These are phyloP conservation scores for Cercospora zeina DNA, from an alignment of 2,329 filamentous ascomycete species.

Conservation along the genomic window DNA sequence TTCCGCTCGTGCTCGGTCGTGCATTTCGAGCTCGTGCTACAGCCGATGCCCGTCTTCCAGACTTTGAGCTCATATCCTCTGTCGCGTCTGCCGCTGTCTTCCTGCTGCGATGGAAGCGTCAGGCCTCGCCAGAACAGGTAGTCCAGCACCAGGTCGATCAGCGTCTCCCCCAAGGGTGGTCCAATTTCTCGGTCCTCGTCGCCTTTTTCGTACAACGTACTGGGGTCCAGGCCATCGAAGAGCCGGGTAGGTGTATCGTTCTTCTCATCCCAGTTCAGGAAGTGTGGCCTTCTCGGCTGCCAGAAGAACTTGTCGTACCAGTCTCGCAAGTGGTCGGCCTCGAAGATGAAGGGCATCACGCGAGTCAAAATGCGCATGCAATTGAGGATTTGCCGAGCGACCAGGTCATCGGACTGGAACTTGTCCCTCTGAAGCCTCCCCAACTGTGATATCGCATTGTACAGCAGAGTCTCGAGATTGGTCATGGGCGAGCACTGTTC, in stretches of 20 bases:
- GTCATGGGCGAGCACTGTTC: conserved; percentile 32
- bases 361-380: conserved; percentile 90
- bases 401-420: conserved; percentile 55
- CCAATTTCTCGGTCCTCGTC: conserved; percentile 62
- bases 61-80: conserved; percentile 81
- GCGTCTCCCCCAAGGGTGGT: conserved; percentile 85
- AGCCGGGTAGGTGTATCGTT: conserved; percentile 35
- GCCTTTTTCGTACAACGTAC: conserved; percentile 54
- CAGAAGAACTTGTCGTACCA: conserved; percentile 98
- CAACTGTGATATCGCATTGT: conserved; percentile 35
- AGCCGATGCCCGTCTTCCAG: conserved; percentile 97
- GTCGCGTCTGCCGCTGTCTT: conserved; percentile 32
- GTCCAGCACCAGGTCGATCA: conserved; percentile 86
- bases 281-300: conserved; percentile 46
- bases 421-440: conserved; percentile 28
- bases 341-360: conserved; percentile 86
- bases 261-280: conserved; percentile 34
- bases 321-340: conserved; percentile 73
- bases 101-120: conserved; percentile 64
- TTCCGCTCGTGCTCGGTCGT: conserved; percentile 93
- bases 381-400: conserved; percentile 88
- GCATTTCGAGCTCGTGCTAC: conserved; percentile 82
- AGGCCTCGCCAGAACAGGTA: conserved; percentile 89
- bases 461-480: conserved; percentile 40
- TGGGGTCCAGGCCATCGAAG: conserved; percentile 43